Conservation (phyloP, 2,329 filamentous ascomycete species). For the Verticillium albo-atrum region DNA sequence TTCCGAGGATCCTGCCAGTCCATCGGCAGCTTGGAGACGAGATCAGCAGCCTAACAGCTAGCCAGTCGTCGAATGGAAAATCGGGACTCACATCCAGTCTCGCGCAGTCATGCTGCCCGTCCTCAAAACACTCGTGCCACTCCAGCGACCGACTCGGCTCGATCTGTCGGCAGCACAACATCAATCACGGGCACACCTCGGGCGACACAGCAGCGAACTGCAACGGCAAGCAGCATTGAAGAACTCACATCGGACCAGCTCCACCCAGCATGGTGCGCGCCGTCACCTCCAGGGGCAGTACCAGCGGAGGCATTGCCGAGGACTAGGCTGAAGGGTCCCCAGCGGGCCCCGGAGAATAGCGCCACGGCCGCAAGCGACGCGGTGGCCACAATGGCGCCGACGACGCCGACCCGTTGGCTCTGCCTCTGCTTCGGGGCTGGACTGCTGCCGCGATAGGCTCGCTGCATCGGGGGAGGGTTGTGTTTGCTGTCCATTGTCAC, state of each 20-base stretch:
- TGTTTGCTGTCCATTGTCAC: background rate
- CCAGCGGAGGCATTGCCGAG: background rate
- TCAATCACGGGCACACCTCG: background rate
- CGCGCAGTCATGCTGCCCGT: conserved; percentile 23
- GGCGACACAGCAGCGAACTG: background rate
- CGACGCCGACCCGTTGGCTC: background rate
- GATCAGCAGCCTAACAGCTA: conserved; percentile 12
- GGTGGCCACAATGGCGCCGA: background rate
- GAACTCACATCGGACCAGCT: background rate
- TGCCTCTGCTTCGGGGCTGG: background rate
- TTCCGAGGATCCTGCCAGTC: conserved; percentile 25
- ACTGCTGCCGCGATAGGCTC: background rate
- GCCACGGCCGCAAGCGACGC: background rate
- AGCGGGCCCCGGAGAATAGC: background rate
- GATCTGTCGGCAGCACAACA: conserved; percentile 27
- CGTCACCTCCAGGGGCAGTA: background rate
- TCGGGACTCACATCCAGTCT: conserved; percentile 23
- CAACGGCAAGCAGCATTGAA: background rate
- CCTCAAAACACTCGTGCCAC: conserved; percentile 26
- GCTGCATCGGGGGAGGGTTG: background rate
- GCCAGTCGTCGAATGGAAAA: background rate
- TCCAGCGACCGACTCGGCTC: conserved; percentile 20
- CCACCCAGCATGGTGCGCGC: background rate
- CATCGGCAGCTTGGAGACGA: conserved; percentile 29
- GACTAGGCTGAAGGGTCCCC: background rate